Evolutionary conservation across 2,329 filamentous ascomycete species (phyloP).

Genomic region (Endocalyx cinctus): DNA sequence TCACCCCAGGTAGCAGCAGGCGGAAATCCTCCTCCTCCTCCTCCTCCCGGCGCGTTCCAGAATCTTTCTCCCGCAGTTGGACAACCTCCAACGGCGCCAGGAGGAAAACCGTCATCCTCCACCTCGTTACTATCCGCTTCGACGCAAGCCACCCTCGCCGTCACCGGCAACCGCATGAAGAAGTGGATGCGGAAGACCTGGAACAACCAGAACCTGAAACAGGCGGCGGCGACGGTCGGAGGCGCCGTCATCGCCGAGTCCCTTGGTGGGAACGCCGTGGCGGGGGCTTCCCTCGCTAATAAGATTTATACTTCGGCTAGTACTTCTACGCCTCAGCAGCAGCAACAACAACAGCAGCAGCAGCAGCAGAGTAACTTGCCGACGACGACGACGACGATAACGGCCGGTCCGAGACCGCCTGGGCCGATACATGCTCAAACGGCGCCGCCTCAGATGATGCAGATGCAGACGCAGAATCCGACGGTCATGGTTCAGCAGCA

Average conservation of each 20-base stretch:
- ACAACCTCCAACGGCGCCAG: conserved; percentile 3
- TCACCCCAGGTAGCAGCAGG: too few relatives aligned
- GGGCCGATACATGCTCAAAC: conserved; percentile 13
- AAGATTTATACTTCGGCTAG: too few relatives aligned
- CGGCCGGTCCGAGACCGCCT: conserved; percentile 7
- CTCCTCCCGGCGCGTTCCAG: too few relatives aligned
- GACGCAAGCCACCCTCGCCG: conserved; percentile 15
- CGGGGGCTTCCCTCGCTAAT: conserved; percentile 12
- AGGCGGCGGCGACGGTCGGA: conserved; percentile 17
- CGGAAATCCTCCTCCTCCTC: too few relatives aligned
- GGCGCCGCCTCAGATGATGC: conserved; percentile 4
- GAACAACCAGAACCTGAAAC: conserved; percentile 20
- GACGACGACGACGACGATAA: too few relatives aligned
- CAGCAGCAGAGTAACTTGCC: conserved; percentile 2
- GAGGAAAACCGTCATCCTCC: conserved; percentile 3
- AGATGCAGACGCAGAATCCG: background rate
- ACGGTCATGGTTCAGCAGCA: conserved; percentile 1
- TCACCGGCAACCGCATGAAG: conserved; percentile 23
- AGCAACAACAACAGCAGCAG: background rate
- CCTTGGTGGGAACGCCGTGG: conserved; percentile 10
- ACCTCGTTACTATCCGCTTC: too few relatives aligned
- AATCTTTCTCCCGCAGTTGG: too few relatives aligned
- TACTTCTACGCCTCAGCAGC: conserved; percentile 6
- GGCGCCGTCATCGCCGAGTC: conserved; percentile 19
- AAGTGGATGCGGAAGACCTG: conserved; percentile 27